phyloP scores from a whole-genome alignment of 768 basidiomycete species.

The Amanita muscaria region DNA sequence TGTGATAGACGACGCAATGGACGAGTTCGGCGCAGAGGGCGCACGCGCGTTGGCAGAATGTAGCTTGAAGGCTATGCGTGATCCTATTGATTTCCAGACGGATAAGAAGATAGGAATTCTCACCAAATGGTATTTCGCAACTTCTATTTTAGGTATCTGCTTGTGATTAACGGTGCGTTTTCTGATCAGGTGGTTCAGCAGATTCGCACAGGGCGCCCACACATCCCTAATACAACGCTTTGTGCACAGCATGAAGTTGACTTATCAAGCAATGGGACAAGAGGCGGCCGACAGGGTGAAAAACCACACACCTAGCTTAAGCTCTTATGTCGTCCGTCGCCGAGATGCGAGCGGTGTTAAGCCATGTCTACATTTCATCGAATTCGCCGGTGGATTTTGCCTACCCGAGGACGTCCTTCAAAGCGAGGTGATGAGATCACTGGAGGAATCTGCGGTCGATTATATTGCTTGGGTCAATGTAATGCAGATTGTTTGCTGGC shows the following conservation, averaged over 20 bases:
- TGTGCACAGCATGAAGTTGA: slow-evolving; percentile 53
- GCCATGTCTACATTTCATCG: slow-evolving; percentile 59
- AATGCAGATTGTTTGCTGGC: slow-evolving; percentile 19
- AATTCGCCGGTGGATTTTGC: slow-evolving; percentile 36
- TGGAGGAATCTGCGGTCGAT: slow-evolving; percentile 60
- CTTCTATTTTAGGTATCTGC: background rate
- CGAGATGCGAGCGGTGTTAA: slow-evolving; percentile 65
- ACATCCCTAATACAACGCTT: slow-evolving; percentile 33
- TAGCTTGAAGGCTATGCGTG: slow-evolving; percentile 17
- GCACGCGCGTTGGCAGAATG: slow-evolving; percentile 14
- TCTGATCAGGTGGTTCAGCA: slow-evolving; percentile 8
- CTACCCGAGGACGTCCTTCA: slow-evolving; percentile 64
- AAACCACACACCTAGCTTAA: slow-evolving; percentile 50
- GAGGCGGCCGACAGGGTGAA: slow-evolving; percentile 47
- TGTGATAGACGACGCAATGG: slow-evolving; percentile 14
- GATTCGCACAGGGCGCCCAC: slow-evolving; percentile 7
- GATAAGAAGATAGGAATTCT: slow-evolving; percentile 16
- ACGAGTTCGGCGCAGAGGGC: slow-evolving; percentile 15
- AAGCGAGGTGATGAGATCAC: slow-evolving; percentile 43
- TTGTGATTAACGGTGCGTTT: background rate
- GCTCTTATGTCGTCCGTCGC: slow-evolving; percentile 57
- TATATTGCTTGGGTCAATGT: slow-evolving; percentile 71
- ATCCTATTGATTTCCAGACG: slow-evolving; percentile 14
- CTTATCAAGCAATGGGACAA: slow-evolving; percentile 54
- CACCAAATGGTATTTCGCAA: slow-evolving; percentile 20